phyloP scores from a whole-genome alignment of 495 filamentous ascomycete species.

The Halenospora varia region DNA sequence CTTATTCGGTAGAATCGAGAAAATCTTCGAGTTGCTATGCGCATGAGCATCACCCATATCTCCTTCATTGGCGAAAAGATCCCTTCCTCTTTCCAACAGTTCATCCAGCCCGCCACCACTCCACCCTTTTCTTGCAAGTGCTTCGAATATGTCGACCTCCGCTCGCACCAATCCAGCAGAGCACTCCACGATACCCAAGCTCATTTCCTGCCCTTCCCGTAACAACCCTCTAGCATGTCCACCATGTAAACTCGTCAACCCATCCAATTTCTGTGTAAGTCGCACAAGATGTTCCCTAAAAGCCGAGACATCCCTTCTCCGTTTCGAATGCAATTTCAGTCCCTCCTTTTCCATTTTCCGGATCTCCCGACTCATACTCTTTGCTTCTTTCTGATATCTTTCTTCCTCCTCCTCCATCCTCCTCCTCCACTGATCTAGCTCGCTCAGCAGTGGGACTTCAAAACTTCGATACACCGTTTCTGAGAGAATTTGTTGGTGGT shows the following conservation, averaged over 20 bases:
- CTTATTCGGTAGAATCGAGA: constrained; percentile 51
- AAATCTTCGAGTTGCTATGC: constrained; percentile 44
- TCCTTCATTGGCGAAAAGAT: constrained; percentile 53
- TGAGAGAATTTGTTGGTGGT: constrained; percentile 59
- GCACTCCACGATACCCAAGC: constrained; percentile 52
- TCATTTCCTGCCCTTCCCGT: constrained; percentile 55
- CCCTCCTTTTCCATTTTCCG: constrained; percentile 56
- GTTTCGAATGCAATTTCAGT: constrained; percentile 50
- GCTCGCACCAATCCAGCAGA: constrained; percentile 56
- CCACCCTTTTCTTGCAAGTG: constrained; percentile 60
- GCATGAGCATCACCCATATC: constrained; percentile 27
- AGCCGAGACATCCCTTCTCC: constrained; percentile 45
- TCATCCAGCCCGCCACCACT: constrained; percentile 59
- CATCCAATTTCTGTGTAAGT: constrained; percentile 56
- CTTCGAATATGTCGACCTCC: constrained; percentile 64
- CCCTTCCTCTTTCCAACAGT: constrained; percentile 53
- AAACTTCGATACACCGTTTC: constrained; percentile 62
- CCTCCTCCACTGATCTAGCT: constrained; percentile 56
- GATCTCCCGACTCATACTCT: constrained; percentile 48
- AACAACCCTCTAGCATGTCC: constrained; percentile 50
- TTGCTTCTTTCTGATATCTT: constrained; percentile 47
- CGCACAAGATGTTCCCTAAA: constrained; percentile 53
- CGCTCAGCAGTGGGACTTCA: constrained; percentile 60
- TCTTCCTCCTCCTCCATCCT: constrained; percentile 57
- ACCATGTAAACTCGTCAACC: constrained; percentile 53